phyloP scores from a whole-genome alignment of 2,329 filamentous ascomycete species.

The Trichoderma endophyticum region DNA sequence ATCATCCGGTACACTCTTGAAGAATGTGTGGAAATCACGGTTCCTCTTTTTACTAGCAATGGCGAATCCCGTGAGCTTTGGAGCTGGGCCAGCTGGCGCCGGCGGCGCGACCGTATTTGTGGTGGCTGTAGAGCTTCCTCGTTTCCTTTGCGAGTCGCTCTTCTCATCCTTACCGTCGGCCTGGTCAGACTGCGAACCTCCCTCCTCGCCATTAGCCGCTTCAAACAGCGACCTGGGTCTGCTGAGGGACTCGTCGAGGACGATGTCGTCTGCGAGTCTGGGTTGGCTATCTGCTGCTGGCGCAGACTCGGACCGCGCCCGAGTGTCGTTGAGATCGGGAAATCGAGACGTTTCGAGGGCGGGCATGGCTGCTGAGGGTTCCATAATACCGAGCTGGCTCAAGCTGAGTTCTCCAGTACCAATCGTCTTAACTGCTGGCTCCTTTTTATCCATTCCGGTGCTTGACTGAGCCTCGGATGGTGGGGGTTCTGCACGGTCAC shows the following conservation, averaged over 20 bases:
- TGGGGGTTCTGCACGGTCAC: conserved; percentile 36
- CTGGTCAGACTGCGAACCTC: conserved; percentile 61
- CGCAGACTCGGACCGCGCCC: conserved; percentile 57
- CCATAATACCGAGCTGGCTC: conserved; percentile 78
- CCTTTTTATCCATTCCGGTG: conserved; percentile 53
- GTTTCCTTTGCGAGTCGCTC: conserved; percentile 67
- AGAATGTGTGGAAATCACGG: conserved; percentile 87
- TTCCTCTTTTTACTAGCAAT: conserved; percentile 96
- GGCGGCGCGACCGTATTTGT: conserved; percentile 61
- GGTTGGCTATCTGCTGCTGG: conserved; percentile 45
- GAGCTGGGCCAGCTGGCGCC: conserved; percentile 40
- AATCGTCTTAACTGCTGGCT: conserved; percentile 81
- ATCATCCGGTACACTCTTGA: conserved; percentile 95
- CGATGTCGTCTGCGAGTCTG: conserved; percentile 27
- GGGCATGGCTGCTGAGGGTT: conserved; percentile 49
- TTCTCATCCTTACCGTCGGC: conserved; percentile 63
- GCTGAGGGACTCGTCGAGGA: conserved; percentile 34
- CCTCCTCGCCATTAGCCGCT: conserved; percentile 52
- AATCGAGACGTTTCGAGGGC: conserved; percentile 58
- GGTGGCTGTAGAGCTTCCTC: conserved; percentile 76
- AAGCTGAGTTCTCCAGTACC: conserved; percentile 86
- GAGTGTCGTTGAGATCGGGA: conserved; percentile 45
- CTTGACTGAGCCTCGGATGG: conserved; percentile 32
- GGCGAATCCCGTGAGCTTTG: conserved; percentile 88
- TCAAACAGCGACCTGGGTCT: conserved; percentile 53